Base-by-base conservation (phyloP, 2,329 filamentous ascomycete genomes). In the Pseudohalonectria lignicola region DNA sequence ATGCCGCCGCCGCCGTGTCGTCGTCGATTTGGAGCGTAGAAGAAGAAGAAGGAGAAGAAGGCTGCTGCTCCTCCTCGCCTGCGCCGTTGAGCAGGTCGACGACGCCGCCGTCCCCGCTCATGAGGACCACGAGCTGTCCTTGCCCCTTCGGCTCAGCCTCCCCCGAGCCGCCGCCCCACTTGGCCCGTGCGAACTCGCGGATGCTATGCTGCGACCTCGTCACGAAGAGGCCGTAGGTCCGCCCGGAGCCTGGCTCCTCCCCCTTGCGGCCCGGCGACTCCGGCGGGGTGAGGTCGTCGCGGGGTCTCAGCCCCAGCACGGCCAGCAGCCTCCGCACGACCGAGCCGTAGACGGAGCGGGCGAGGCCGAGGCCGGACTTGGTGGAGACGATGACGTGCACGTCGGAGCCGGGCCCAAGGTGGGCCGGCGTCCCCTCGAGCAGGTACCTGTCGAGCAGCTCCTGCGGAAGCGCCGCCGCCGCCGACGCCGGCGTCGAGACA, bases 71-170 rank as follows among this genome's bases (percentile, higher is more conserved):
- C 10, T 56, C 52, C 35, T 34, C 34, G 30, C 34, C 19, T 19
- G 56, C 66, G 3, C 72, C 74, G 52, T 95, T 93, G 42, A 94
- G 66, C 1, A 92, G 64, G 49, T 96, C 90, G 15, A 87, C 72
- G 2, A 94, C 59, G 5, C 87, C 90, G 12, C 90, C 90, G 55
- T 96, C 90, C 6, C 90, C 90, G 35, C 83, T 90, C 5, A 95
- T 67, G 11, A 96, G 69, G 21, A 95, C 60, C 19, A 95, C 67
- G 0, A 79, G 78, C 51, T 79, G 74, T 47, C 5, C 59, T 45
- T 1, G 65, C 65, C 8, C 19, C 18, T 36, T 11, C 9, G 12
- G 3, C 37, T 58, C 39, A 9, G 12, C 11, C 29, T 26, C 20
- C 23, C 13, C 18, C n/a, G 15, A 16, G 16, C 13, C 12, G 29